phyloP scores from a whole-genome alignment of 257 asterid species.

The Euphrasia confusa region DNA sequence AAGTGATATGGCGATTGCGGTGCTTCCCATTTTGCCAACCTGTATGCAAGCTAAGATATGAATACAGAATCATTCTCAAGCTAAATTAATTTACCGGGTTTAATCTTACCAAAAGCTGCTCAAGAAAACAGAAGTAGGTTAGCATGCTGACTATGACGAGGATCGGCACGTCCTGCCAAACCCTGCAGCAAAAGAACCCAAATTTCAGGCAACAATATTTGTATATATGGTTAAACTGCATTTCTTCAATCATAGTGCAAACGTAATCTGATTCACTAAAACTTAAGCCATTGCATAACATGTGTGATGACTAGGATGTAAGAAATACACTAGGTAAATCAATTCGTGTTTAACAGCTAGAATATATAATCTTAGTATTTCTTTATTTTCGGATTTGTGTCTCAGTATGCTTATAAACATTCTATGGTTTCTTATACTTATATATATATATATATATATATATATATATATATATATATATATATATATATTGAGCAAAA shows the following conservation, averaged over 20 bases:
- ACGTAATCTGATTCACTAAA: neutral
- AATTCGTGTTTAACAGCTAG: no score
- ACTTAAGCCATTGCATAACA: no score
- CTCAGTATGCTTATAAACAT: no score
- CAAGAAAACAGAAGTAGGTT: constrained; percentile 92
- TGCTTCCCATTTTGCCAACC: constrained; percentile 3
- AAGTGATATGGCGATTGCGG: constrained; percentile 64
- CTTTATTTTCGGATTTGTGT: no score
- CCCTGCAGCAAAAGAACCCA: constrained; percentile 36
- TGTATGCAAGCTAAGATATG: neutral
- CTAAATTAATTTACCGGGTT: neutral
- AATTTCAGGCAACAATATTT: neutral
- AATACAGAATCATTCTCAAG: constrained; percentile 12
- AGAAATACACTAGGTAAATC: no score
- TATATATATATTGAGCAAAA: no score
- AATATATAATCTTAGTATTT: no score
- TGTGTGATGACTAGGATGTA: no score
- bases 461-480: no score
- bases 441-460: no score
- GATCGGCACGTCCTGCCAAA: constrained; percentile 90
- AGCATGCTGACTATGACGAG: constrained; percentile 90
- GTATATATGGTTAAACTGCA: neutral
- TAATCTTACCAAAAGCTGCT: constrained; percentile 79
- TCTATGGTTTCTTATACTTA: no score
- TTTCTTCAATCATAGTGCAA: neutral